Evolutionary conservation across 208 protist species (phyloP).

Genomic region (Trypanosoma cruzi): DNA sequence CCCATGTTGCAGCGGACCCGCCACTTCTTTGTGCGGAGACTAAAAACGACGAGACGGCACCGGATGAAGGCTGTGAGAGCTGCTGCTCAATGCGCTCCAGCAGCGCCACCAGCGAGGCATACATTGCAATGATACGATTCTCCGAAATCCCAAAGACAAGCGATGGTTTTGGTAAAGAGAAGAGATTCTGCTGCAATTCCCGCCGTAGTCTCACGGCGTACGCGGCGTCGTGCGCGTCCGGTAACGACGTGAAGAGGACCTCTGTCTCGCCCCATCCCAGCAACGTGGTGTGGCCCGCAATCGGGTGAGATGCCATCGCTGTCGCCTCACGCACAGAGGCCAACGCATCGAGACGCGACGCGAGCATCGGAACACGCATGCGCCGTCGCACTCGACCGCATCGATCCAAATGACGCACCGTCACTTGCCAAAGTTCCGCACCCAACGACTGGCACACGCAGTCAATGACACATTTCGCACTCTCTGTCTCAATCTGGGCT

Average conservation of each 20-base stretch:
- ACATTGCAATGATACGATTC: constrained; percentile 67
- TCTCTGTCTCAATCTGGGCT: constrained; percentile 49
- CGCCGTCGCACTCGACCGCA: constrained; percentile 69
- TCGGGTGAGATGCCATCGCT: constrained; percentile 18
- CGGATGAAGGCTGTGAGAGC: background rate
- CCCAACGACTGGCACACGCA: constrained; percentile 29
- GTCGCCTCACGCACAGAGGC: constrained; percentile 61
- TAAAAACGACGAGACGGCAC: too few relatives aligned
- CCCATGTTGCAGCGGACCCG: background rate
- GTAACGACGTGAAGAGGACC: constrained; percentile 40
- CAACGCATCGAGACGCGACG: constrained; percentile 72
- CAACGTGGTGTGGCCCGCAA: constrained; percentile 36
- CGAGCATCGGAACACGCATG: constrained; percentile 82
- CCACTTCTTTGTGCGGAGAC: too few relatives aligned
- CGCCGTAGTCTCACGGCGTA: constrained; percentile 30
- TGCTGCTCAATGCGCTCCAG: constrained; percentile 57
- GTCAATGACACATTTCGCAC: constrained; percentile 53
- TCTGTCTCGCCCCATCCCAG: constrained; percentile 68
- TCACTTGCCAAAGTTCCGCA: constrained; percentile 44
- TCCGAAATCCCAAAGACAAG: constrained; percentile 70
- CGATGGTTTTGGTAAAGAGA: constrained; percentile 48
- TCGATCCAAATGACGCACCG: constrained; percentile 61
- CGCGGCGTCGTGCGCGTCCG: constrained; percentile 19
- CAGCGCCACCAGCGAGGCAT: constrained; percentile 66
- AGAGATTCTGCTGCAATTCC: constrained; percentile 63